Base-by-base conservation (phyloP, 179 eudicot genomes). In the Spinacia oleracea region DNA sequence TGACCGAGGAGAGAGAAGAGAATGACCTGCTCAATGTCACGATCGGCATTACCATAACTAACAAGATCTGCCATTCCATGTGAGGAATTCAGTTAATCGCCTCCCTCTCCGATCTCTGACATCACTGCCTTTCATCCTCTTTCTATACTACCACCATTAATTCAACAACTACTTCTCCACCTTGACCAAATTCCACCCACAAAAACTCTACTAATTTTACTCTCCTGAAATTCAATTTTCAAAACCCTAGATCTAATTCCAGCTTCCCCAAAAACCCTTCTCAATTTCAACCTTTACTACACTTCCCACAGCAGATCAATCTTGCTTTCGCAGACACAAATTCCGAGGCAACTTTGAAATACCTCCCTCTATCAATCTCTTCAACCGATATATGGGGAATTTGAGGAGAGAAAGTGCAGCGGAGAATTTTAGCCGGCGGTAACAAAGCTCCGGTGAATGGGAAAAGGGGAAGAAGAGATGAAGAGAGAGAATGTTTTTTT, bases 61-160 rank as follows among this genome's bases (percentile, higher is more conserved):
- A 86, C 92, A 89, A 90, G 97, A 93, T 91, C 98, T 93, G 98
- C 99, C 99, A 96, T 96, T 96, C 99, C 92, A 95, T 90, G 98
- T 85, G 92, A 90, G 68, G 83, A 85, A 84, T 60, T 81, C 83
- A 79, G 81, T 80, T 67, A 88, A 80, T 73, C 86, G 80, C 87
- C 91, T 62, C 89, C 93, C 80, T 85, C 92, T 81, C 82, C 92
- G 83, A 87, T 83, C 78, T 66, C 80, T 82, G 77, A 81, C 81
- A 87, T 76, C 80, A 81, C 78, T 74, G 79, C 95, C 91, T 84
- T 87, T 91, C 98, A 90, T 95, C 91, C 87, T 95, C 94, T 85
- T 83, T 34, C n/a, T 55, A 80, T 46, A 74, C 85, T 85, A 76
- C 89, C 82, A 85, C 80, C 77, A 80, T 84, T 68, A 70, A 70